These are phyloP conservation scores for Blastocystis sp. DNA, from an alignment of 352 stramenopile genomes.

Conservation along the genomic window DNA sequence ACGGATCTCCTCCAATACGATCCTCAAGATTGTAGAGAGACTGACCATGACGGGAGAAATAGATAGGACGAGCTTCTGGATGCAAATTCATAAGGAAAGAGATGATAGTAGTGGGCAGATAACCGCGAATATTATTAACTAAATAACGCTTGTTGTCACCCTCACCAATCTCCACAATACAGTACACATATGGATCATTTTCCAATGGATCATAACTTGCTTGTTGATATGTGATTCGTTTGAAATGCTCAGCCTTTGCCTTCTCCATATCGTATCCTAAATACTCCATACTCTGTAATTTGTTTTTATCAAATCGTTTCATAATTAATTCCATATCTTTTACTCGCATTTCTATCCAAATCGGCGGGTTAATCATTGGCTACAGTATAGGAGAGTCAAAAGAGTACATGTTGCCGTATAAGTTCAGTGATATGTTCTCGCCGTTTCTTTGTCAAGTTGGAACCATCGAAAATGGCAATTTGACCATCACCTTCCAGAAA, in stretches of 20 bases:
- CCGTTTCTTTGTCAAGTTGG: constrained; percentile 39
- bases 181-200: constrained; percentile 53
- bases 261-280: constrained; percentile 56
- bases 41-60: constrained; percentile 89
- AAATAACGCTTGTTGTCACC: constrained; percentile 54
- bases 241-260: constrained; percentile 40
- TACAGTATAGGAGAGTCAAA: neutral
- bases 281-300: constrained; percentile 56
- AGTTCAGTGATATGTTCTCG: constrained; percentile 21
- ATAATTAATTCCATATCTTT: constrained; percentile 32
- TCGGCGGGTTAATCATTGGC: constrained; percentile 26
- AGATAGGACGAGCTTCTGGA: constrained; percentile 85
- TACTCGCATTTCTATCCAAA: constrained; percentile 63
- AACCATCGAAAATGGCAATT: constrained; percentile 59
- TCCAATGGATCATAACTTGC: constrained; percentile 48
- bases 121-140: constrained; percentile 61
- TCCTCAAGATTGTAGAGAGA: constrained; percentile 92
- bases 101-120: constrained; percentile 59
- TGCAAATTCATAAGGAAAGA: constrained; percentile 84
- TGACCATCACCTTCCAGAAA: constrained; percentile 54
- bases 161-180: constrained; percentile 58
- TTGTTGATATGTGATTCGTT: constrained; percentile 55
- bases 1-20: constrained; percentile 89
- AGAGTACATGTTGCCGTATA: neutral
- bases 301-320: constrained; percentile 56